phyloP scores from a whole-genome alignment of 108 stramenopile species.

The Epipyxis sp. region DNA sequence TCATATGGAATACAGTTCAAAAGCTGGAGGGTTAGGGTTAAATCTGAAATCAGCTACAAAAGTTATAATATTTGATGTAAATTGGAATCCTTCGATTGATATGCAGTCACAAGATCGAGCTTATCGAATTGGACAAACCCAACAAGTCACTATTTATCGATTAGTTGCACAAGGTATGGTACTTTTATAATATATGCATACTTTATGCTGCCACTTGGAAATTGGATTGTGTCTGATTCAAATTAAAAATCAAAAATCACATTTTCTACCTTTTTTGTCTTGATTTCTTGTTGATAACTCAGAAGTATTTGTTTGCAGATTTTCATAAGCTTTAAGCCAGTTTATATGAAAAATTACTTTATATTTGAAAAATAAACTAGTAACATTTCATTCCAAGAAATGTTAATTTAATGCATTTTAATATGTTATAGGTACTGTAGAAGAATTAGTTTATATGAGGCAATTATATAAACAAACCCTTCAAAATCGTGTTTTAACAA shows the following conservation, averaged over 20 bases:
- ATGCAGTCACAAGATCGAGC: conserved; percentile 64
- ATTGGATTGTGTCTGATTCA: not conserved
- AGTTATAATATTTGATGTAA: conserved; percentile 2
- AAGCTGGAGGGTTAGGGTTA: conserved; percentile 9
- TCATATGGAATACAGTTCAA: no score
- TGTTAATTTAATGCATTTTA: no score
- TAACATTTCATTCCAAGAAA: no score
- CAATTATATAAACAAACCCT: conserved; percentile 91
- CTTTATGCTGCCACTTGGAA: not conserved
- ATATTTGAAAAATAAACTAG: no score
- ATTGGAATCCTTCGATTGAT: conserved; percentile 1
- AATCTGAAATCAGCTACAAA: conserved; percentile 10
- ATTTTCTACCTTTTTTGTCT: not conserved
- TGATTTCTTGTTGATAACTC: not conserved
- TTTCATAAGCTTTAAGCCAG: no score
- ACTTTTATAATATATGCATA: not conserved
- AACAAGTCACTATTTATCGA: conserved; percentile 74
- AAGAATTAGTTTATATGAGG: conserved; percentile 83
- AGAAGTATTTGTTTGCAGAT: conserved; percentile 49
- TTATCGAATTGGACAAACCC: conserved; percentile 79
- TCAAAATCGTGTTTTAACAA: conserved; percentile 64
- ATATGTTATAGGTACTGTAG: no score
- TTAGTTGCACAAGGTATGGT: conserved; percentile 67
- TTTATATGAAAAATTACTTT: no score
- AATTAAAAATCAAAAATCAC: not conserved